These are phyloP conservation scores for Oryza australiensis DNA, from an alignment of 176 grass and related monocot genomes.

Conservation along the genomic window DNA sequence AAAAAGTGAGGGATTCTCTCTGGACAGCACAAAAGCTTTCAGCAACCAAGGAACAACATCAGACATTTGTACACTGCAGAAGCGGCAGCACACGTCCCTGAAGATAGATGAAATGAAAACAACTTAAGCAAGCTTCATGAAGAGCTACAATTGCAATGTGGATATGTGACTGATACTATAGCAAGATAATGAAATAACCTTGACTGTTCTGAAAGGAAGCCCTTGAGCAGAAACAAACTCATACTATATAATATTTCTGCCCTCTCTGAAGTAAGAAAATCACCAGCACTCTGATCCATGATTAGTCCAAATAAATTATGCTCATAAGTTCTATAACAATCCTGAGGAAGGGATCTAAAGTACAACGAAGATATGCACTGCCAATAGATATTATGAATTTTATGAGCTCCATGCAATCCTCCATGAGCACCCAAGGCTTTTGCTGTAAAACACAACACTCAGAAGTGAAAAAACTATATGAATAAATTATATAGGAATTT, in stretches of 20 bases:
- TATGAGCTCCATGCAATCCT: constrained; percentile 50
- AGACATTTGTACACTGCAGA: constrained; percentile 56
- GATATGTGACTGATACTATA: not conserved
- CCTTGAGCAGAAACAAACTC: constrained; percentile 72
- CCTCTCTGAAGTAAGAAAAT: constrained; percentile 59
- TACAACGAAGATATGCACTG: constrained; percentile 66
- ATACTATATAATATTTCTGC: constrained; percentile 70
- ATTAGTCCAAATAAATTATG: constrained; percentile 52
- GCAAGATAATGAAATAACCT: constrained; percentile 48
- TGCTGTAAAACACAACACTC: constrained; percentile 50
- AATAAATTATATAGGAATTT: constrained; percentile 18
- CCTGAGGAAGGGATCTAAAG: constrained; percentile 52
- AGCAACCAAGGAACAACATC: constrained; percentile 71
- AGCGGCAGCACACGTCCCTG: constrained; percentile 64
- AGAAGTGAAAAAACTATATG: constrained; percentile 2
- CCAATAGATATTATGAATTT: constrained; percentile 72
- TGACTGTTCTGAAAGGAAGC: constrained; percentile 51
- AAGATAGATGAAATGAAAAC: constrained; percentile 20
- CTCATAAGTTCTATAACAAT: constrained; percentile 43
- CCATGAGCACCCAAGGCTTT: constrained; percentile 50
- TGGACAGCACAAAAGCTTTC: constrained; percentile 70
- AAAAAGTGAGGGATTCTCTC: constrained; percentile 60
- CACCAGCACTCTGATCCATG: constrained; percentile 40
- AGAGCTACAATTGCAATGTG: constrained; percentile 6
- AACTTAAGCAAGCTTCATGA: constrained; percentile 16